Percentiles rank a stretch among this genome's conserved stretches.
Conservation (phyloP, 2,329 filamentous ascomycete species). For the Nemania bipapillata region DNA sequence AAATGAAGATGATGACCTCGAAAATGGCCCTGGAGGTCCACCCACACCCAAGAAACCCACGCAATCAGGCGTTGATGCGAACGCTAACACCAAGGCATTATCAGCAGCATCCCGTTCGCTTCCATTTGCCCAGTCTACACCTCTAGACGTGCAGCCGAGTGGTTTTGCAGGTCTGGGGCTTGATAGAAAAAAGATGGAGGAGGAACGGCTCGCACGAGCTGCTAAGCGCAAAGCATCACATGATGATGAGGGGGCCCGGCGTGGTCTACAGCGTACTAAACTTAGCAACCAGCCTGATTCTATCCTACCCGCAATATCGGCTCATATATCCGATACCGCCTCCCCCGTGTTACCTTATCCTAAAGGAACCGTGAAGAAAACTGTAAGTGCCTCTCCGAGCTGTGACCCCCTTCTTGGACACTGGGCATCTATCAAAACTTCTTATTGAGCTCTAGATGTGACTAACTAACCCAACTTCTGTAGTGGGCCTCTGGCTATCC, state of each 20-base stretch:
- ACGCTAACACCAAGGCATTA: conserved; percentile 10
- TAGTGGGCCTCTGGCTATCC: conserved; percentile 71
- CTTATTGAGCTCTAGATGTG: neutral
- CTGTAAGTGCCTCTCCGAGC: conserved; percentile 51
- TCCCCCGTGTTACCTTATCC: conserved; percentile 56
- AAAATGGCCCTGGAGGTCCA: conserved; percentile 41
- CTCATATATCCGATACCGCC: neutral
- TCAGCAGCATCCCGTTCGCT: conserved; percentile 18
- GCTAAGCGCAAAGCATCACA: conserved; percentile 66
- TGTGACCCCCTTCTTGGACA: neutral
- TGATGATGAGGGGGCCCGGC: conserved; percentile 35
- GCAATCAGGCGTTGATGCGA: conserved; percentile 4
- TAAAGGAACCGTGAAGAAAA: conserved; percentile 79
- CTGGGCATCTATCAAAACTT: neutral
- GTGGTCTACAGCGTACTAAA: conserved; percentile 39
- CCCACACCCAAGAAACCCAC: conserved; percentile 39
- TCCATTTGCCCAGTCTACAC: neutral
- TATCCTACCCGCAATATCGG: neutral
- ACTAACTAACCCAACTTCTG: neutral
- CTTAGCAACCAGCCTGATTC: conserved; percentile 23
- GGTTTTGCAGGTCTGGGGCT: conserved; percentile 61
- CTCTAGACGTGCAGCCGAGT: neutral
- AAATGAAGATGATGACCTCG: conserved; percentile 48
- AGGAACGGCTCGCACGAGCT: conserved; percentile 78
- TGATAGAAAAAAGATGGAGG: conserved; percentile 85